Evolutionary conservation across 495 filamentous ascomycete genomes (phyloP), one percentile per base, ranked within the genome.

Genomic region (Aspergillus affinis): DNA sequence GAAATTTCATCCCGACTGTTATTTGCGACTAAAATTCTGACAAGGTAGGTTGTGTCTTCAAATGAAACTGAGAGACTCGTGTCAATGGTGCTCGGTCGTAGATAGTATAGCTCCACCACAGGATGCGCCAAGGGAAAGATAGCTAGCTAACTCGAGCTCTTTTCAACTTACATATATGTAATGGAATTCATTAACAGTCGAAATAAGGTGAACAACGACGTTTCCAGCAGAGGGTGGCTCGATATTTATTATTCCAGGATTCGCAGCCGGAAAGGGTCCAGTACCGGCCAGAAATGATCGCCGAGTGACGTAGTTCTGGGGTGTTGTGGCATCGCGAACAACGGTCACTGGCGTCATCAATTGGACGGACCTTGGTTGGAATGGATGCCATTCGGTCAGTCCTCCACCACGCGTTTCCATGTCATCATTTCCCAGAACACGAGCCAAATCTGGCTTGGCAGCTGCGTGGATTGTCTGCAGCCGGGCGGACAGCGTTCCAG

Each of bases 1-100:
- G 79, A 74, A 92, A 81, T 83, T 86, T 93, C 91, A 96, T 96
- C 53, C 61, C 81, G 69, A 13, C 44, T 51, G 19, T 36, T 59
- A 36, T 45, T 55, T 6, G 47, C 36, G 13, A 15, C 36, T 13
- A 41, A 15, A 41, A 41, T 17, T 41, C 10, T 6, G 23, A 19
- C 57, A 7, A 48, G n/a, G 8, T 48, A n/a, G 7, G 0, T 49
- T 8, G 48, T 21, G 1, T 26, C 15, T 10, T 49, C n/a, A 49
- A 49, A 12, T 5, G 1, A 49, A n/a, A 41, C 36, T 41, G 36
- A 1, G 36, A 41, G 36, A 10, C 36, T 41, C 36, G 4, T 41
- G 36, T 41, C 26, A 51, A 23, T 15, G 23, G n/a, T 26, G 23
- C 29, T 19, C 7, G 23, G 17, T 52, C 2, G 29, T 41, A 41